Base-by-base conservation (phyloP, 371 early-diverging fungal species). In the Rhizopus microsporus region DNA sequence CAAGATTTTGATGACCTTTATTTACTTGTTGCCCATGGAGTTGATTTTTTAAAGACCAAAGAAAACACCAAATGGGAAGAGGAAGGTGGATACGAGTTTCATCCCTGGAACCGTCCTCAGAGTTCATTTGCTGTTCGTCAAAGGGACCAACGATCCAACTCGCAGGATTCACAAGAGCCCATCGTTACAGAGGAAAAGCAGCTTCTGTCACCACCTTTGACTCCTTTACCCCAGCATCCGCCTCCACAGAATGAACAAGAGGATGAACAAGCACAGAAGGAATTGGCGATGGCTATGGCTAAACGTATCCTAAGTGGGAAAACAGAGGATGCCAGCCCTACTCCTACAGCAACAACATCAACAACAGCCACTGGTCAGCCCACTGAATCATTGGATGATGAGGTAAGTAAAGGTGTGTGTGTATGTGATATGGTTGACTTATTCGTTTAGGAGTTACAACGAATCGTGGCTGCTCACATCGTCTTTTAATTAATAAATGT, bases 51-150 rank as follows among this genome's bases (percentile, higher is more conserved):
- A 12, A 67, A 65, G 8, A 61, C 63, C 12, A 60, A 64, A 15
- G 79, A 79, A 51, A 70, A 69, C 31, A 65, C 71, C 13, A 69
- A 74, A 59, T 79, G 79, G 79, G 76, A 75, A 55, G 74, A 75
- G 52, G 79, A 79, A 53, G 76, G 72, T n/a, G 76, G 74, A 0
- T 79, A 79, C 53, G 69, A 73, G 7, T 76, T 75, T 37, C 79
- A 79, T 65, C 79, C 76, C 15, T 79, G 79, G 76, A 78, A 78
- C 47, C 55, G 75, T 53, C 64, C 75, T 23, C 71, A 74, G 37
- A 69, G 73, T 29, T 76, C 77, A 8, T 76, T 76, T 71, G 68
- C 72, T 2, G 70, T 73, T 0, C 70, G 66, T n/a, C 54, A 63
- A 9, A 60, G 54, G 7, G 47, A 57, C 32, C 53, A 65, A 23